Conservation (phyloP, 2,329 filamentous ascomycete genomes). For the Colletotrichum cereale region DNA sequence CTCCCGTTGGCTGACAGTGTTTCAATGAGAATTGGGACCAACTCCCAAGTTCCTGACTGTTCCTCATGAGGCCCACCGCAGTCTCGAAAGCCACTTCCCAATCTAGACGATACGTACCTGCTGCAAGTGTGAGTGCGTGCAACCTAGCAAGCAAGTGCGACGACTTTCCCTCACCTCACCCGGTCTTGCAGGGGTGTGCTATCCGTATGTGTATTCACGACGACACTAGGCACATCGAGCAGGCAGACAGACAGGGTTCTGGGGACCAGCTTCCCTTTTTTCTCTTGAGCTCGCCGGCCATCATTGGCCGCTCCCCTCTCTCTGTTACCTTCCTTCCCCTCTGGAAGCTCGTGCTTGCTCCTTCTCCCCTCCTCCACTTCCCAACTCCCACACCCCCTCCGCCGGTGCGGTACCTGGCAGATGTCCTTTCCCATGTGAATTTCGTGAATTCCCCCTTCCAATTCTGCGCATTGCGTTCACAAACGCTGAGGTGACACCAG, state of each 20-base stretch:
- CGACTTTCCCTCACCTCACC: background rate
- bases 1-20: conserved; percentile 26
- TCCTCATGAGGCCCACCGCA: conserved; percentile 17
- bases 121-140: conserved; percentile 13
- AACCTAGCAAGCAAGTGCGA: conserved; percentile 2
- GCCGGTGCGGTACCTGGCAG: conserved; percentile 25
- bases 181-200: background rate
- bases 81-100: conserved; percentile 29
- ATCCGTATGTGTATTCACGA: too few relatives aligned
- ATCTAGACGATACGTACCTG: conserved; percentile 18
- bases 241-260: conserved; percentile 13
- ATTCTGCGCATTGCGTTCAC: conserved; percentile 34
- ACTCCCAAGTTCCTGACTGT: conserved; percentile 21
- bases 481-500: conserved; percentile 15
- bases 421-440: conserved; percentile 28
- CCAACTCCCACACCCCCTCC: conserved; percentile 2
- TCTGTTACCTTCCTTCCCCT: background rate
- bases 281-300: background rate
- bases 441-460: conserved; percentile 22
- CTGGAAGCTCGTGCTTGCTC: background rate
- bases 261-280: conserved; percentile 8
- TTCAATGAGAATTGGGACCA: conserved; percentile 39
- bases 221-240: background rate
- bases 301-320: background rate
- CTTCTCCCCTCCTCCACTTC: background rate